phyloP scores from a whole-genome alignment of 2,329 filamentous ascomycete species.

The Aspergillus intermedius region DNA sequence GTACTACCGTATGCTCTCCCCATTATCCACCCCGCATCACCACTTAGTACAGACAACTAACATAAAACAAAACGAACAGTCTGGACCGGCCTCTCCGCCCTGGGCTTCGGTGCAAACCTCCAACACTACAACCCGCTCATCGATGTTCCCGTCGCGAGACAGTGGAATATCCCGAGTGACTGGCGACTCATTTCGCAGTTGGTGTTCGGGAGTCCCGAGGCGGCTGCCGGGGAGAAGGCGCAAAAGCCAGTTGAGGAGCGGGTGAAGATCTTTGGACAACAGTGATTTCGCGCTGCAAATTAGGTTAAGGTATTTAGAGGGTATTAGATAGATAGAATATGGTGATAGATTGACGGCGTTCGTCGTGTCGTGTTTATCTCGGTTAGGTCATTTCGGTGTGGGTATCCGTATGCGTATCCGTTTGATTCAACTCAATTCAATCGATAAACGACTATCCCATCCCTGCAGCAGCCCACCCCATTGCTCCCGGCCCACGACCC shows the following conservation, averaged over 20 bases:
- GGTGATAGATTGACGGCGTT: no score
- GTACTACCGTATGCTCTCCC: conserved; percentile 46
- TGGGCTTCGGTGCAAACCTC: conserved; percentile 79
- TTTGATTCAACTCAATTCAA: no score
- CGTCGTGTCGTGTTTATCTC: no score
- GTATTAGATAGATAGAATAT: no score
- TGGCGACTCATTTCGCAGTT: conserved; percentile 80
- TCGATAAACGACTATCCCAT: no score
- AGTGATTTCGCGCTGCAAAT: conserved; percentile 4
- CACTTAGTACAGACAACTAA: neutral
- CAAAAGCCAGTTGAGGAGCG: conserved; percentile 60
- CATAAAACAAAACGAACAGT: conserved; percentile 29
- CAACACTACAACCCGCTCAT: conserved; percentile 92
- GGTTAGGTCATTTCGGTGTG: no score
- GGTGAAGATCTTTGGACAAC: conserved; percentile 55
- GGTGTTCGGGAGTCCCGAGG: conserved; percentile 64
- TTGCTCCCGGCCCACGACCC: no score
- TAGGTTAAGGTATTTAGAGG: no score
- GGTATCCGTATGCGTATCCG: no score
- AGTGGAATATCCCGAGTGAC: conserved; percentile 63
- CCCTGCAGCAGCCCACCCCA: no score
- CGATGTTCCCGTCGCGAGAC: conserved; percentile 60
- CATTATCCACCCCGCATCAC: neutral
- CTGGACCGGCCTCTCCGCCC: conserved; percentile 76
- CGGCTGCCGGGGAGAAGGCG: conserved; percentile 55